phyloP scores from a whole-genome alignment of 2,329 filamentous ascomycete species.

The Colletotrichum spinosum region DNA sequence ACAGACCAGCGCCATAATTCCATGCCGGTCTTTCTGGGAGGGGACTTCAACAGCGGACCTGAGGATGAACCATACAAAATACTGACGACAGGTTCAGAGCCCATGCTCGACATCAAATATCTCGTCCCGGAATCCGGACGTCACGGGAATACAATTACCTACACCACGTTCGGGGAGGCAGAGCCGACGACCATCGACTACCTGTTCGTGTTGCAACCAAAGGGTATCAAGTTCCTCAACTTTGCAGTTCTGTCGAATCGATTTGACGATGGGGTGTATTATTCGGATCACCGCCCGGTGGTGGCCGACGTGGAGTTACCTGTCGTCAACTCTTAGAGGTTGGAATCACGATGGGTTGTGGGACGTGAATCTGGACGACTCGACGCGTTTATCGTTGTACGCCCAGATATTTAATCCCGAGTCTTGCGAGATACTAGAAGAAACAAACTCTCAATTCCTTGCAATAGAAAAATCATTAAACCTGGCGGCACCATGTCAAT shows the following conservation, averaged over 20 bases:
- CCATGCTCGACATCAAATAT: conserved; percentile 60
- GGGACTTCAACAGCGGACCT: conserved; percentile 76
- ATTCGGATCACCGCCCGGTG: conserved; percentile 75
- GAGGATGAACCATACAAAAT: conserved; percentile 68
- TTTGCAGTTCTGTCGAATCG: conserved; percentile 72
- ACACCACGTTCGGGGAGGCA: conserved; percentile 70
- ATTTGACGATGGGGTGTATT: conserved; percentile 71
- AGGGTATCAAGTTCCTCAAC: conserved; percentile 55
- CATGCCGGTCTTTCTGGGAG: conserved; percentile 68
- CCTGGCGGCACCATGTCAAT: background rate
- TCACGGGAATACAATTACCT: conserved; percentile 72
- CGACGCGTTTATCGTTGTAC: no score
- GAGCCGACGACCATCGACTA: conserved; percentile 70
- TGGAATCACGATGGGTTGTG: background rate
- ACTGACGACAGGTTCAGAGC: conserved; percentile 59
- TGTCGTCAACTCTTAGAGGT: background rate
- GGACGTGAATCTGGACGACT: background rate
- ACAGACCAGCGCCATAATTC: background rate
- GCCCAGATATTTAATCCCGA: no score
- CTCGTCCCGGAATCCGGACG: conserved; percentile 53
- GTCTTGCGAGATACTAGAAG: background rate
- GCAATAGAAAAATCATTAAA: no score
- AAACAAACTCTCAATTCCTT: background rate
- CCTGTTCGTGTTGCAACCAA: conserved; percentile 64
- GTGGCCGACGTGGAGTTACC: conserved; percentile 67